Evolutionary conservation across 2,329 filamentous ascomycete genomes (phyloP).

Genomic region (Fusarium sp.): DNA sequence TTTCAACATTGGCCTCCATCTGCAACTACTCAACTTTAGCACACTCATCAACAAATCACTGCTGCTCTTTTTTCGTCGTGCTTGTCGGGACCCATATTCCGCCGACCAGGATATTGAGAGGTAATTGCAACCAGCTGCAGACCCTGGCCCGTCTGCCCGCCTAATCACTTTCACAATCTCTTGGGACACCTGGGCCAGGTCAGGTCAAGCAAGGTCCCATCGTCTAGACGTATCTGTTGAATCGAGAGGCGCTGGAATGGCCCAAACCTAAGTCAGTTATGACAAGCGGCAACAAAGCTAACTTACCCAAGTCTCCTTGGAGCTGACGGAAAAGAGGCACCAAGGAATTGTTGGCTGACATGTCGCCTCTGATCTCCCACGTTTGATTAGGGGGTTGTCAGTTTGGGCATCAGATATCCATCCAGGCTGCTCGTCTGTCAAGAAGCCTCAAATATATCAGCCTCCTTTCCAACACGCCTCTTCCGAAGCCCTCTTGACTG

Average conservation of each 20-base stretch:
- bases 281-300: constrained; percentile 16
- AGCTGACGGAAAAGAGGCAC: constrained; percentile 12
- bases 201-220: constrained; percentile 21
- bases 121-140: constrained; percentile 26
- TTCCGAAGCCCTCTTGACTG: constrained; percentile 15
- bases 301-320: constrained; percentile 10
- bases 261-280: constrained; percentile 13
- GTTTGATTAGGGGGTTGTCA: not conserved
- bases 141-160: constrained; percentile 18
- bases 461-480: constrained; percentile 21
- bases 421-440: constrained; percentile 3
- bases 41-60: constrained; percentile 37
- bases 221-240: constrained; percentile 28
- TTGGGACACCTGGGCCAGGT: constrained; percentile 25
- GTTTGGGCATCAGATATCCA: constrained; percentile 6
- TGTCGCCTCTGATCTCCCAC: not conserved
- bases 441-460: constrained; percentile 1
- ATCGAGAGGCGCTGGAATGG: constrained; percentile 38
- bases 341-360: constrained; percentile 15
- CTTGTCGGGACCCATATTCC: constrained; percentile 15
- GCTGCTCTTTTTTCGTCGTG: constrained; percentile 21
- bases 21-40: constrained; percentile 29
- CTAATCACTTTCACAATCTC: constrained; percentile 32
- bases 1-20: constrained; percentile 26
- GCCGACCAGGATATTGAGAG: constrained; percentile 16